phyloP scores from a whole-genome alignment of 805 yeast genomes.

The Limtongozyma cylindracea region DNA sequence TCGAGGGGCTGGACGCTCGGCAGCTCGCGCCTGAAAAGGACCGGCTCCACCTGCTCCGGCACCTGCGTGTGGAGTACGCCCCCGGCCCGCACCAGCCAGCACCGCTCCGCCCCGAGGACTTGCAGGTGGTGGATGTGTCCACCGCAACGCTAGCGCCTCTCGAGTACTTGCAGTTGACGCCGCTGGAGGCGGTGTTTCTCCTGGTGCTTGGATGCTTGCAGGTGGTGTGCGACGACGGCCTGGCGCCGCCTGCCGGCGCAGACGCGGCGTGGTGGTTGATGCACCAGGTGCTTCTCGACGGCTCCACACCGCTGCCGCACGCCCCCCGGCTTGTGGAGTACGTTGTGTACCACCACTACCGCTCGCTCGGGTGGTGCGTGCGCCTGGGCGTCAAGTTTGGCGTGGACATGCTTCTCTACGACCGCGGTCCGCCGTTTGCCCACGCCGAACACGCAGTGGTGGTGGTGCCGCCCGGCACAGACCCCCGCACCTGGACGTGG shows the following conservation, averaged over 20 bases:
- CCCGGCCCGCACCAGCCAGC: too few relatives aligned
- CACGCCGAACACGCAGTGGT: constrained; percentile 75
- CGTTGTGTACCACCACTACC: constrained; percentile 63
- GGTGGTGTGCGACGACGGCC: constrained; percentile 6
- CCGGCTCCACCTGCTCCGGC: neutral
- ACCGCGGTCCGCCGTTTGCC: constrained; percentile 83
- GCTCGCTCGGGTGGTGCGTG: constrained; percentile 88
- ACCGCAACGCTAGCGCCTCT: too few relatives aligned
- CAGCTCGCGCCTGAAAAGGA: constrained; percentile 6
- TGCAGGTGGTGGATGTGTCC: too few relatives aligned
- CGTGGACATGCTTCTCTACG: constrained; percentile 58
- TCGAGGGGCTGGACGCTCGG: too few relatives aligned
- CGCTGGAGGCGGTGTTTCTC: constrained; percentile 42
- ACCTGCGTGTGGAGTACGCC: neutral
- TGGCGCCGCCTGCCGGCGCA: constrained; percentile 3
- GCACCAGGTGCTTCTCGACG: constrained; percentile 5
- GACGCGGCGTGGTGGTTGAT: constrained; percentile 5
- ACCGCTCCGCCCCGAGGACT: too few relatives aligned
- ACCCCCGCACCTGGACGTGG: too few relatives aligned
- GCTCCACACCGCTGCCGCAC: constrained; percentile 1
- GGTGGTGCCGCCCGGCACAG: constrained; percentile 8
- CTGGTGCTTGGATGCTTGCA: constrained; percentile 26
- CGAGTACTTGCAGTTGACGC: neutral
- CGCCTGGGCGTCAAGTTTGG: constrained; percentile 85
- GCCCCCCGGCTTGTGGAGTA: constrained; percentile 23